Evolutionary conservation across 345 rosid species (phyloP), one percentile per base, ranked within the genome.

Genomic region (Eucalyptus regnans): DNA sequence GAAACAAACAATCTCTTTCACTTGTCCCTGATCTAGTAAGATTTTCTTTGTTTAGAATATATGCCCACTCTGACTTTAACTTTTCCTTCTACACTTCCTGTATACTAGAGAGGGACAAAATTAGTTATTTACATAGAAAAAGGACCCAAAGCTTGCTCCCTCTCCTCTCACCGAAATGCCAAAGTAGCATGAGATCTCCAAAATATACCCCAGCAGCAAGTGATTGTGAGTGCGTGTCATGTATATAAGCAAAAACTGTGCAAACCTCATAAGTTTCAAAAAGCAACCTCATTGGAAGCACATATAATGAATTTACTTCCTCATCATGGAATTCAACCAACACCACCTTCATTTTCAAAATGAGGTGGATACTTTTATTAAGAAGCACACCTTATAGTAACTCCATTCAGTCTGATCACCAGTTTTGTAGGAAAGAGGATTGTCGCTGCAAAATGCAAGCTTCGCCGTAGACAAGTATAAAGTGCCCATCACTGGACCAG

Each of bases 401-500:
- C 99, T 98, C 93, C 94, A 96, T 64, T 93, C 91, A 22, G 97
- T 95, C 92, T 95, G 90, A 13, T 92, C 96, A 90, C 94, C 97
- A 87, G 90, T 93, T 92, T 96, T 94, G 92, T 96, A 96, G 33
- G 99, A 95, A 88, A 98, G 94, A 52, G 99, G 97, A 76, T 79
- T 93, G 88, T 97, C 99, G 86, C 99, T 98, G 88, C 96, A 96
- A 86, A 96, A 98, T 0, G 96, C 99, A 89, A 98, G 93, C 91
- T 97, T 97, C 50, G 92, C 96, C 1, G 98, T 92, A 4, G 99
- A 98, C 87, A 95, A 91, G 93, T 97, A 97, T 66, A 98, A 83
- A 62, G 96, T 93, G 50, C 99, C 99, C 97, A 95, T 95, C 17
- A 98, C 98, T 56, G 99, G 99, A 94, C 99, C 99, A 80, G 99